Evolutionary conservation across 73 alveolate species (phyloP).

Genomic region (Durusdinium trenchii): DNA sequence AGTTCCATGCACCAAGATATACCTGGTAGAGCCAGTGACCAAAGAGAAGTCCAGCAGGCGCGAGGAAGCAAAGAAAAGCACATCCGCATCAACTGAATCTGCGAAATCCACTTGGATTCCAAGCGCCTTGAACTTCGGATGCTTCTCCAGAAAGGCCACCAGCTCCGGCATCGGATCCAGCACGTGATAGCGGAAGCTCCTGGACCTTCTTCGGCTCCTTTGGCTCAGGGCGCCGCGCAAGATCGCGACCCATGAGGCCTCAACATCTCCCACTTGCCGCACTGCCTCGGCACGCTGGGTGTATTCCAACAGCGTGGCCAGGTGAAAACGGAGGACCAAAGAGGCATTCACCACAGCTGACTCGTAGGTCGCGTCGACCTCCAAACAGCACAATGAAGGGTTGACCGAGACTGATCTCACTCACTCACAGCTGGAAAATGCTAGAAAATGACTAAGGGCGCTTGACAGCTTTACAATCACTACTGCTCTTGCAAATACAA

Average conservation of each 20-base stretch:
- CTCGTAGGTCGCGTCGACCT: background rate
- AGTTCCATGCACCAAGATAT: no score
- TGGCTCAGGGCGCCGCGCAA: background rate
- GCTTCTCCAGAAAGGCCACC: background rate
- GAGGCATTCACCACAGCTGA: background rate
- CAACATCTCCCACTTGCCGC: no score
- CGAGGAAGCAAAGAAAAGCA: no score
- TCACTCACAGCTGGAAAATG: background rate
- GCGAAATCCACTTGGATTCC: background rate
- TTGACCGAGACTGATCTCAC: background rate
- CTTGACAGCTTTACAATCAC: no score
- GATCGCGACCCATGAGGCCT: background rate
- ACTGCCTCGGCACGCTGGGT: background rate
- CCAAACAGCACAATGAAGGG: background rate
- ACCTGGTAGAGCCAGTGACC: no score
- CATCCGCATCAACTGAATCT: no score
- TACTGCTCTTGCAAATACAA: no score
- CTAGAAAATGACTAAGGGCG: no score
- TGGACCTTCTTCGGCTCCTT: background rate
- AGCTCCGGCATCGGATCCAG: background rate
- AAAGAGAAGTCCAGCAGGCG: no score
- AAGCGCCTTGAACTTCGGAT: background rate
- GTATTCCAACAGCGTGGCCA: conserved; percentile 21
- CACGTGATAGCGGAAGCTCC: background rate
- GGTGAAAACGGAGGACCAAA: background rate